Evolutionary conservation across 306 rosid species (phyloP).

Genomic region (Vigna hirtella): DNA sequence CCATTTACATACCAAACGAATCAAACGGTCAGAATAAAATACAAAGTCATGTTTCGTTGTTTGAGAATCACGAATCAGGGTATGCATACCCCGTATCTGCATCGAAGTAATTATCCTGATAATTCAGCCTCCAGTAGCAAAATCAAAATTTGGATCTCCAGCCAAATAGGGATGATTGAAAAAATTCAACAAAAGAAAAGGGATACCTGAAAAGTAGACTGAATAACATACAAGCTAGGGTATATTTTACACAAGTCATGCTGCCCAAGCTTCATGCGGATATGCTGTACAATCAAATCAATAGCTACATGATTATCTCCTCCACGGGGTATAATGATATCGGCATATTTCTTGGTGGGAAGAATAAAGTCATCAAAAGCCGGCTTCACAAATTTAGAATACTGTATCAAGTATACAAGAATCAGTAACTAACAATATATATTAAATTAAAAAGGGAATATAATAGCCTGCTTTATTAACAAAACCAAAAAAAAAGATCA

Average conservation of each 20-base stretch:
- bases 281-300: conserved; percentile 98
- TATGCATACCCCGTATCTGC: conserved; percentile 99
- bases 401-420: conserved; percentile 68
- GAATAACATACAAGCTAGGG: conserved; percentile 89
- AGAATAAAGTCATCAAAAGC: conserved; percentile 99
- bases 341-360: conserved; percentile 98
- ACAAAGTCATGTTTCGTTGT: conserved; percentile 96
- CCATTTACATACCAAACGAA: conserved; percentile 79
- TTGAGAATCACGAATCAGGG: conserved; percentile 90
- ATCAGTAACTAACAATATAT: conserved; percentile 22
- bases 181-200: conserved; percentile 22
- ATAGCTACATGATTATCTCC: conserved; percentile 98
- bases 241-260: conserved; percentile 99
- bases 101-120: conserved; percentile 35
- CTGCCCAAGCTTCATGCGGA: conserved; percentile 96
- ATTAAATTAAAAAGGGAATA: background rate
- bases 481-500: conserved; percentile 13
- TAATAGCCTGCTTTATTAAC: conserved; percentile 19
- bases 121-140: conserved; percentile 18
- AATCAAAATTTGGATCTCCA: conserved; percentile 32
- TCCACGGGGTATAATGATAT: conserved; percentile 98
- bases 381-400: conserved; percentile 95
- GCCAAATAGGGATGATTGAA: conserved; percentile 21
- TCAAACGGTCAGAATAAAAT: conserved; percentile 93
- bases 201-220: conserved; percentile 95